These are phyloP conservation scores for Saccharomycopsis fibuligera DNA, from an alignment of 805 yeast genomes.

Conservation along the genomic window DNA sequence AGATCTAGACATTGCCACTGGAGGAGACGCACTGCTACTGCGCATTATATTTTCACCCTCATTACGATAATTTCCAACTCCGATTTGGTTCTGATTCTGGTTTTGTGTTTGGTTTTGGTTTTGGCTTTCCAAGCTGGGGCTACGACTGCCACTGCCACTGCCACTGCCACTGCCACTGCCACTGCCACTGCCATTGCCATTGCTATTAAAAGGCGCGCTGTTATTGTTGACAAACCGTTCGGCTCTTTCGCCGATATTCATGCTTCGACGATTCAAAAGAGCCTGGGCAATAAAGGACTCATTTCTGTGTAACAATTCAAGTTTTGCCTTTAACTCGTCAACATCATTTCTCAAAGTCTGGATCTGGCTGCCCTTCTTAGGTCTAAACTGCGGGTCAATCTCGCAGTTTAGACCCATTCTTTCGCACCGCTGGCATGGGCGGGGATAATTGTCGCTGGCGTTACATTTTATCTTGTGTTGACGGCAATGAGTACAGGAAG, in stretches of 20 bases:
- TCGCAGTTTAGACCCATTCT: conserved; percentile 76
- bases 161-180: neutral
- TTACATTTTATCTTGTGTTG: conserved; percentile 93
- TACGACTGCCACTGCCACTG: neutral
- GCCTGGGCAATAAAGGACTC: conserved; percentile 65
- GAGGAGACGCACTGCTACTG: neutral
- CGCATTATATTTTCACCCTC: too few relatives aligned
- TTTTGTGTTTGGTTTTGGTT: neutral
- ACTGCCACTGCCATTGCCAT: neutral
- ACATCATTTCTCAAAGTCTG: conserved; percentile 81
- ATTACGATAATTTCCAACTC: too few relatives aligned
- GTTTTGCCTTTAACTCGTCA: conserved; percentile 68
- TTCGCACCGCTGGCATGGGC: conserved; percentile 77
- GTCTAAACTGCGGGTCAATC: conserved; percentile 86
- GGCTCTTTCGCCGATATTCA: neutral
- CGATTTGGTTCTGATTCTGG: neutral
- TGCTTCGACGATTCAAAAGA: conserved; percentile 28
- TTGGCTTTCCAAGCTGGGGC: too few relatives aligned
- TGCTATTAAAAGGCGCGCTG: neutral
- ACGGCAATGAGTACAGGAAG: conserved; percentile 90
- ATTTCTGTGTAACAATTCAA: conserved; percentile 58
- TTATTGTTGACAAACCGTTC: neutral
- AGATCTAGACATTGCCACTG: conserved; percentile 5
- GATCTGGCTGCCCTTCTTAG: conserved; percentile 86
- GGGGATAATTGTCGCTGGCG: conserved; percentile 77